phyloP scores from a whole-genome alignment of 495 filamentous ascomycete genomes.

The Lasiosphaeria ovina region DNA sequence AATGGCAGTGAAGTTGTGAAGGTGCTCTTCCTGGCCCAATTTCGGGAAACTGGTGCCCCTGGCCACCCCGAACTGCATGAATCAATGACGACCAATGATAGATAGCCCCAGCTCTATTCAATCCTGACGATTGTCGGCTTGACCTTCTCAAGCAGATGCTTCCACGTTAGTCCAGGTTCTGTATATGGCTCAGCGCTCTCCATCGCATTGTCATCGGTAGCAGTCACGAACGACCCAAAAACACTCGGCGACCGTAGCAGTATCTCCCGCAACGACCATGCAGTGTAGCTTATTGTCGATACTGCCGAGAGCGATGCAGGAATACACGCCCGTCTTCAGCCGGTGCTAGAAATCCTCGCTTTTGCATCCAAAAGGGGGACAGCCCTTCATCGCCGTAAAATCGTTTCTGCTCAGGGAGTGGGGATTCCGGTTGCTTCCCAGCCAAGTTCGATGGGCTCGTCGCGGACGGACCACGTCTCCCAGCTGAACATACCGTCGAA shows the following conservation, averaged over 20 bases:
- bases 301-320: background rate
- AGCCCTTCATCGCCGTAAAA: background rate
- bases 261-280: background rate
- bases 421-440: background rate
- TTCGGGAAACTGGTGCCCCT: too few species aligned
- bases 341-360: background rate
- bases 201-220: background rate
- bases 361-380: background rate
- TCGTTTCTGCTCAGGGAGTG: background rate
- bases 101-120: background rate
- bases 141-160: background rate
- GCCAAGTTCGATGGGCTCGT: background rate
- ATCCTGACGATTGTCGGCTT: background rate
- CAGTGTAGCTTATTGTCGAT: background rate
- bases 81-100: background rate
- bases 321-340: background rate
- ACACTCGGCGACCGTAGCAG: background rate
- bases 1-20: too few species aligned
- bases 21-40: too few species aligned
- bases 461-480: background rate
- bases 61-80: too few species aligned
- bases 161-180: background rate
- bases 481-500: background rate
- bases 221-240: background rate
- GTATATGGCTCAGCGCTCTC: background rate